Evolutionary conservation across 176 grass and related monocot species (phyloP).

Genomic region (Aegilops speltoides): DNA sequence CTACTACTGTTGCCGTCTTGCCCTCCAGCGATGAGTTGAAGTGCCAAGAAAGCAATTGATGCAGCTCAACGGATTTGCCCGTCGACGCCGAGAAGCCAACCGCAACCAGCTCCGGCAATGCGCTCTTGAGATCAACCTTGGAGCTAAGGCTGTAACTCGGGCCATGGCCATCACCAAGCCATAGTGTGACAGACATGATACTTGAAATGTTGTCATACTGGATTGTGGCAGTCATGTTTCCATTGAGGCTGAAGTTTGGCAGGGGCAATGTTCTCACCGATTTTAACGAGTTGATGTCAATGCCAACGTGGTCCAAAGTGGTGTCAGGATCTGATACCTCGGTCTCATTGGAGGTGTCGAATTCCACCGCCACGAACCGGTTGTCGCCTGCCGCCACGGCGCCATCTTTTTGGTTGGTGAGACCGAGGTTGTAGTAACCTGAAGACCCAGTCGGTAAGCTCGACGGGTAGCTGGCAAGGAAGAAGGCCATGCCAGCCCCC

Average conservation of each 20-base stretch:
- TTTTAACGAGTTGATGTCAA: not conserved
- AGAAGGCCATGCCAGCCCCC: constrained; percentile 31
- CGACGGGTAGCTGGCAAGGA: constrained; percentile 24
- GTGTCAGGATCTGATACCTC: not conserved
- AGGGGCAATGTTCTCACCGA: not conserved
- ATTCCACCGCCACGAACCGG: constrained; percentile 32
- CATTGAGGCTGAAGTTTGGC: not conserved
- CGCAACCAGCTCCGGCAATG: constrained; percentile 33
- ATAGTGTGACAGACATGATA: not conserved
- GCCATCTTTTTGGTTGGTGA: not conserved
- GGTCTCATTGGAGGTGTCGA: constrained; percentile 22
- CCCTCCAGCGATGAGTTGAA: constrained; percentile 35
- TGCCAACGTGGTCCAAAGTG: constrained; percentile 18
- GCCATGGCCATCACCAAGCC: not conserved
- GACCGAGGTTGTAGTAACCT: constrained; percentile 1
- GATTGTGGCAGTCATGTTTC: constrained; percentile 19
- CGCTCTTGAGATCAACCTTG: constrained; percentile 33
- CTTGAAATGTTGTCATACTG: not conserved
- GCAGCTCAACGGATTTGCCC: constrained; percentile 20
- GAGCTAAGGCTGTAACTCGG: not conserved
- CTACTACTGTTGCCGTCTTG: not conserved
- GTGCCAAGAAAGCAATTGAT: constrained; percentile 43
- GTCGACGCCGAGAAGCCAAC: constrained; percentile 66
- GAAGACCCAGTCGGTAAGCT: not conserved
- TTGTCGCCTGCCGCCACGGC: not conserved